These are phyloP conservation scores for Globisporangium apiculatum DNA, from an alignment of 352 stramenopile species.

Conservation along the genomic window DNA sequence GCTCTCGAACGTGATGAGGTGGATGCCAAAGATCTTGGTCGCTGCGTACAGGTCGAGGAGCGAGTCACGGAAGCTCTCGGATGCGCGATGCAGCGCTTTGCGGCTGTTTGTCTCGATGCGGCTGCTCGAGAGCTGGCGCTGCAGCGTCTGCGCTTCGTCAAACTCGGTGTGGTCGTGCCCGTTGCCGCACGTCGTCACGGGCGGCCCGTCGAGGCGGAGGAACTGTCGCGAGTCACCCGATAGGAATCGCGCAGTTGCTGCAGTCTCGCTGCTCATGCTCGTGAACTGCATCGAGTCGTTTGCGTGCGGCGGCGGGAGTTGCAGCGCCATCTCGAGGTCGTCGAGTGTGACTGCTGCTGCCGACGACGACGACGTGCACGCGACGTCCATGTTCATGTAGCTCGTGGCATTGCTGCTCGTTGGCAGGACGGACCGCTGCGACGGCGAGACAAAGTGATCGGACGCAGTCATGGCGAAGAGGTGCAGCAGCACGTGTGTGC, in stretches of 20 bases:
- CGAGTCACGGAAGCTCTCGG: constrained; percentile 47
- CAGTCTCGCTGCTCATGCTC: constrained; percentile 10
- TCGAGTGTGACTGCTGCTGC: neutral
- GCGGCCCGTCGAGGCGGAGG: constrained; percentile 8
- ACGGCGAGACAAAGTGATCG: neutral
- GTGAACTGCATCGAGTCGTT: constrained; percentile 8
- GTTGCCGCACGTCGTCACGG: constrained; percentile 12
- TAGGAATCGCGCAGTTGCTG: constrained; percentile 10
- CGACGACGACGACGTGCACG: neutral
- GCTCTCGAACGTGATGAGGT: constrained; percentile 74
- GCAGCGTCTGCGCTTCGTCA: constrained; percentile 5
- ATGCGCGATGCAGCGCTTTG: constrained; percentile 20
- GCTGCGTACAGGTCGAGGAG: constrained; percentile 74
- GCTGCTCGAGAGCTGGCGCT: constrained; percentile 11
- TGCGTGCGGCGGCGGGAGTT: neutral
- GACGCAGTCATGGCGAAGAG: neutral
- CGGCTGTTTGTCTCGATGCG: constrained; percentile 6
- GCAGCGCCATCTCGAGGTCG: constrained; percentile 8
- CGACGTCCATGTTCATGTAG: neutral
- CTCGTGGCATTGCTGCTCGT: neutral
- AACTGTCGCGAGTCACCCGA: constrained; percentile 2
- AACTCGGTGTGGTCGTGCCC: constrained; percentile 17
- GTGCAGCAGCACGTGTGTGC: too few species aligned
- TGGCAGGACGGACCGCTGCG: neutral
- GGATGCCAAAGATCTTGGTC: constrained; percentile 64